A percentile compares a stretch with the other conserved stretches of the same genome.
phyloP scores from a whole-genome alignment of 805 yeast genomes.

The Kluyveromyces dobzhanskii region DNA sequence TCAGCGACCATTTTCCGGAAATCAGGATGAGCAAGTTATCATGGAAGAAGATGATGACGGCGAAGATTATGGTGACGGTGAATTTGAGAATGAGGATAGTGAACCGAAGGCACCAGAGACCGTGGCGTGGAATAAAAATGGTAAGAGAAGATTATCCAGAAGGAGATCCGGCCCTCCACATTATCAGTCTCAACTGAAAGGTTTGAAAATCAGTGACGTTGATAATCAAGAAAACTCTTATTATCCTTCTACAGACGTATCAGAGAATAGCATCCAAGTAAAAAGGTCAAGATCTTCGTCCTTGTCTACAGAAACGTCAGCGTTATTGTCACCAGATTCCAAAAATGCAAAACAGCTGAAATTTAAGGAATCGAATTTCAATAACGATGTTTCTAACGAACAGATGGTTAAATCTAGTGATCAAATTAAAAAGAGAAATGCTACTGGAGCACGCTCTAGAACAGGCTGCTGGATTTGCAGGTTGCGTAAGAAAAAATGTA shows the following conservation, averaged over 20 bases:
- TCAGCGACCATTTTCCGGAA: constrained; percentile 14
- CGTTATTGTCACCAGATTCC: constrained; percentile 5
- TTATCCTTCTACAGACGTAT: constrained; percentile 5
- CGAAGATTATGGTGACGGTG: constrained; percentile 8
- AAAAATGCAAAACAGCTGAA: constrained; percentile 2
- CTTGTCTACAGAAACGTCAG: constrained; percentile 7
- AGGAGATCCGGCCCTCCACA: constrained; percentile 13
- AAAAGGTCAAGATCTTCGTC: constrained; percentile 6
- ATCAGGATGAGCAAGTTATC: constrained; percentile 15
- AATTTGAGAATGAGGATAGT: constrained; percentile 9
- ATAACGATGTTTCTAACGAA: constrained; percentile 3
- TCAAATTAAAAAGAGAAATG: constrained; percentile 11
- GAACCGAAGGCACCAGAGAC: constrained; percentile 6
- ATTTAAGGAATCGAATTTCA: constrained; percentile 2
- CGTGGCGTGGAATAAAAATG: constrained; percentile 30
- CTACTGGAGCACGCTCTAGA: constrained; percentile 36
- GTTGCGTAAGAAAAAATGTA: constrained; percentile 62
- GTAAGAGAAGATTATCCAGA: constrained; percentile 20
- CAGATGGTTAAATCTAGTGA: constrained; percentile 6
- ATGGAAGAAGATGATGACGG: constrained; percentile 16
- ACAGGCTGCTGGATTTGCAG: constrained; percentile 78
- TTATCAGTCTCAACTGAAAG: constrained; percentile 5
- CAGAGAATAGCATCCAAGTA: constrained; percentile 4
- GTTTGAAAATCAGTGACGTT: neutral
- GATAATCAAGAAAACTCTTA: constrained; percentile 1